Conservation (phyloP, 2,329 filamentous ascomycete genomes). For the Calcarisporium arbuscula region DNA sequence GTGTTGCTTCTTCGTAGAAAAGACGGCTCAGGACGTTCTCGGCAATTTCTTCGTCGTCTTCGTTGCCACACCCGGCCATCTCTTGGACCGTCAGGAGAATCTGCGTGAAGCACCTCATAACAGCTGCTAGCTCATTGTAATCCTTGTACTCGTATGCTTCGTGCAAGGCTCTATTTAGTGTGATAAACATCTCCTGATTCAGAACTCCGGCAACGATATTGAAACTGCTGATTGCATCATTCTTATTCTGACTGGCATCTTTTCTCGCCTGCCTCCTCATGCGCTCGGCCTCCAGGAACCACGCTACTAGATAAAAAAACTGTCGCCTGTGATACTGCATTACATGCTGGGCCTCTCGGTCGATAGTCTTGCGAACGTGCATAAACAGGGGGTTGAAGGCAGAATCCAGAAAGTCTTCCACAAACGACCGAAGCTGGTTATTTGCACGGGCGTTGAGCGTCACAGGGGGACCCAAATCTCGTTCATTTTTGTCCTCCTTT, state of each 20-base stretch:
- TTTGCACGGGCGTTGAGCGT: slow-evolving; percentile 67
- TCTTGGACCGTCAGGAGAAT: slow-evolving; percentile 88
- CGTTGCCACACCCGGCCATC: slow-evolving; percentile 75
- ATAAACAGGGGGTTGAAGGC: slow-evolving; percentile 89
- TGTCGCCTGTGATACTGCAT: slow-evolving; percentile 72
- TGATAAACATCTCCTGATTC: slow-evolving; percentile 91
- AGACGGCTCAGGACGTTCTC: slow-evolving; percentile 95
- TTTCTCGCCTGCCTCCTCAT: slow-evolving; percentile 58
- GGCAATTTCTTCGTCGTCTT: slow-evolving; percentile 96
- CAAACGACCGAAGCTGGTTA: slow-evolving; percentile 72
- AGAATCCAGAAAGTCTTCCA: slow-evolving; percentile 89
- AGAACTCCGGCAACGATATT: slow-evolving; percentile 82
- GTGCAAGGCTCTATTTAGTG: slow-evolving; percentile 77
- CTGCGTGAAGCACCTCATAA: slow-evolving; percentile 92
- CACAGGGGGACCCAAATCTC: slow-evolving; percentile 70
- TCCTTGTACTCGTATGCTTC: slow-evolving; percentile 72
- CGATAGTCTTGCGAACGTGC: slow-evolving; percentile 81
- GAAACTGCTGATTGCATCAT: slow-evolving; percentile 62
- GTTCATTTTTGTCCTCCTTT: slow-evolving; percentile 56
- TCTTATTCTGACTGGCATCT: slow-evolving; percentile 37
- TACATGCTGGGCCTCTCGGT: slow-evolving; percentile 79
- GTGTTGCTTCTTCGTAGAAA: slow-evolving; percentile 96
- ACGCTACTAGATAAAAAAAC: slow-evolving; percentile 86
- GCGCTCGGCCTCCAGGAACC: slow-evolving; percentile 87
- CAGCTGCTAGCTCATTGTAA: slow-evolving; percentile 80